Evolutionary conservation across 108 stramenopile species (phyloP).

Genomic region (Cyclotella atomus): DNA sequence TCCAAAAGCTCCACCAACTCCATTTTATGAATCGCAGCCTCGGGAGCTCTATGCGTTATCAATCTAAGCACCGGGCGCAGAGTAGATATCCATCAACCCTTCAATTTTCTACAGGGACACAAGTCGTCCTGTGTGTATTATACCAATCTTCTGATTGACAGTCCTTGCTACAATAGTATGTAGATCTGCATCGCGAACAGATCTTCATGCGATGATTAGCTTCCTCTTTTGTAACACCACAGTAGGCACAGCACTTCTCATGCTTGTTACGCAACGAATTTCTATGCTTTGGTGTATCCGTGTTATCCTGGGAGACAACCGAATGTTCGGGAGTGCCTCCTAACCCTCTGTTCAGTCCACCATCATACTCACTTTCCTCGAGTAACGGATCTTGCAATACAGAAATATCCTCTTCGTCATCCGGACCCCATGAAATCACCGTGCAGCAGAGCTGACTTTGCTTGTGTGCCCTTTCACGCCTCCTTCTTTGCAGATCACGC

Average conservation of each 20-base stretch:
- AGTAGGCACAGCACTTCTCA: background rate
- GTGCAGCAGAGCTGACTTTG: background rate
- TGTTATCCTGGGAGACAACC: background rate
- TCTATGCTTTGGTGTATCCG: background rate
- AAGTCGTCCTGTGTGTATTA: background rate
- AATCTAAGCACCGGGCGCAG: background rate
- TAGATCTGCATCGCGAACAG: background rate
- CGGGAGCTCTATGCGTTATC: background rate
- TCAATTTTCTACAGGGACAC: conserved; percentile 1
- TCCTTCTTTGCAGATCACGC: background rate
- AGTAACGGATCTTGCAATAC: background rate
- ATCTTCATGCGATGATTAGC: background rate
- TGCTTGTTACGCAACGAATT: background rate
- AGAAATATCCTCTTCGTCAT: conserved; percentile 8
- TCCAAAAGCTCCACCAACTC: no score
- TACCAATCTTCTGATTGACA: conserved; percentile 14
- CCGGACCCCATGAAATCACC: background rate
- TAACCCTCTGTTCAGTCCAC: background rate
- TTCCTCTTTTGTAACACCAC: background rate
- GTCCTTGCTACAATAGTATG: conserved; percentile 11
- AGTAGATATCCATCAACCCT: no score
- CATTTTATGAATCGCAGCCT: background rate
- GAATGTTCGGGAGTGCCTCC: background rate
- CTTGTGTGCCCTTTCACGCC: background rate
- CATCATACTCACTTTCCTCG: background rate